Evolutionary conservation across 23 red algal species (phyloP).

Genomic region (Cyanidiococcus yangmingshanensis): DNA sequence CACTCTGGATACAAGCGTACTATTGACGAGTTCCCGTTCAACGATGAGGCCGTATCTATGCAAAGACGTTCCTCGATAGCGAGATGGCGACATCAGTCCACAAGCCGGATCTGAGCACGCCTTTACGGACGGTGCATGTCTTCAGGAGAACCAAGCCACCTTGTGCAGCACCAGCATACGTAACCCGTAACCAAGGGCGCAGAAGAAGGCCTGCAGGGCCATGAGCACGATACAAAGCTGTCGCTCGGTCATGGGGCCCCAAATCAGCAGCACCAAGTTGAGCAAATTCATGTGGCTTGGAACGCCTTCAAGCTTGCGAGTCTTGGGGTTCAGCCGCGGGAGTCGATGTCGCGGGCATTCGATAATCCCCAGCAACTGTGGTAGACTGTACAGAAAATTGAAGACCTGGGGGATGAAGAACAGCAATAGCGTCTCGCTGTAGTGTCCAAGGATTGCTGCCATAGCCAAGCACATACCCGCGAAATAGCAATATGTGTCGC

Average conservation of each 20-base stretch:
- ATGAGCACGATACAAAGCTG: constrained; percentile 60
- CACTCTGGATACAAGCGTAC: too few relatives aligned
- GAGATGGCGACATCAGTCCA: too few relatives aligned
- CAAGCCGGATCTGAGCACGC: too few relatives aligned
- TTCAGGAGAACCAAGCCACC: constrained; percentile 12
- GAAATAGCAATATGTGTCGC: constrained; percentile 99
- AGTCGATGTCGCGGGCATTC: constrained; percentile 93
- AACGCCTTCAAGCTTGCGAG: constrained; percentile 67
- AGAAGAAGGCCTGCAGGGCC: constrained; percentile 67
- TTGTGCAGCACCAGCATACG: constrained; percentile 16
- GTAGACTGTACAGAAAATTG: constrained; percentile 95
- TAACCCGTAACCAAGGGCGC: constrained; percentile 36
- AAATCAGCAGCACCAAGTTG: constrained; percentile 63
- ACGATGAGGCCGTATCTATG: too few relatives aligned
- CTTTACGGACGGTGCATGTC: too few relatives aligned
- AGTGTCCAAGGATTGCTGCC: constrained; percentile 91
- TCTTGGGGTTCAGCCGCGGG: constrained; percentile 60
- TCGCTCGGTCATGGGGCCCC: constrained; percentile 76
- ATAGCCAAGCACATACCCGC: constrained; percentile 98
- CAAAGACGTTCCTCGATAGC: too few relatives aligned
- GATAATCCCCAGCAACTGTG: constrained; percentile 87
- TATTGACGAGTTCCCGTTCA: too few relatives aligned
- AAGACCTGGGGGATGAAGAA: constrained; percentile 96
- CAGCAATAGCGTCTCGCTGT: constrained; percentile 67
- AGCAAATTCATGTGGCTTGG: constrained; percentile 72